Conservation (phyloP, 495 filamentous ascomycete genomes). For the Podospora conica region DNA sequence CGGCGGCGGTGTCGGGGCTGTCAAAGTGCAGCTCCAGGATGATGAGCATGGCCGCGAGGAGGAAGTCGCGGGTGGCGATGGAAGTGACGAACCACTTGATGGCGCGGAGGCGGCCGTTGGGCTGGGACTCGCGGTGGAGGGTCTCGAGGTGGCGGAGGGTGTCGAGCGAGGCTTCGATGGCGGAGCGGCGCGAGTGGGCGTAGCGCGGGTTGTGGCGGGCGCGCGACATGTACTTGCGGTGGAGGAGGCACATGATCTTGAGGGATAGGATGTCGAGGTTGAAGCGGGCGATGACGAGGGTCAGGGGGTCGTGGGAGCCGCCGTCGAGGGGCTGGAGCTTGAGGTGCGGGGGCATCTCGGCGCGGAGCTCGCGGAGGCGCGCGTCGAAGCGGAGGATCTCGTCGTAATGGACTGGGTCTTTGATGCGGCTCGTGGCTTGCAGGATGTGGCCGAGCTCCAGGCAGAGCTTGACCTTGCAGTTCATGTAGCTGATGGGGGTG, state of each 20-base stretch:
- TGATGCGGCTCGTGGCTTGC: conserved; percentile 44
- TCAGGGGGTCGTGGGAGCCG: conserved; percentile 67
- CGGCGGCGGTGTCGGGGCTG: conserved; percentile 30
- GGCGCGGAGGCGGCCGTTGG: conserved; percentile 61
- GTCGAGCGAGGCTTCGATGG: conserved; percentile 71
- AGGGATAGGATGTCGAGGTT: conserved; percentile 76
- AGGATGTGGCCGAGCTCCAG: conserved; percentile 50
- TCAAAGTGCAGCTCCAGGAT: conserved; percentile 66
- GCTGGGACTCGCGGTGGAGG: conserved; percentile 68
- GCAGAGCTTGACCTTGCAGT: conserved; percentile 64
- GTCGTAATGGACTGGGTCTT: conserved; percentile 61
- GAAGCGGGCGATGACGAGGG: conserved; percentile 74
- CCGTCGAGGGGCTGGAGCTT: conserved; percentile 64
- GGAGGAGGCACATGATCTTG: conserved; percentile 75
- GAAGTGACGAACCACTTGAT: conserved; percentile 70
- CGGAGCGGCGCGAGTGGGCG: conserved; percentile 71
- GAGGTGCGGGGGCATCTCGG: conserved; percentile 62
- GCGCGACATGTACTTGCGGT: conserved; percentile 72
- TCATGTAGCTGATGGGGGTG: conserved; percentile 85
- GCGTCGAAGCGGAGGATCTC: conserved; percentile 72
- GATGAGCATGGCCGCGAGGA: conserved; percentile 85
- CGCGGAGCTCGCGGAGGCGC: conserved; percentile 61
- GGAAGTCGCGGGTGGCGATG: conserved; percentile 76
- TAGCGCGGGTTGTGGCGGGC: conserved; percentile 68
- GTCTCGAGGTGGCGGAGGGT: conserved; percentile 69